These are phyloP conservation scores for Trichoderma sp. DNA, from an alignment of 2,329 filamentous ascomycete species.

Conservation along the genomic window DNA sequence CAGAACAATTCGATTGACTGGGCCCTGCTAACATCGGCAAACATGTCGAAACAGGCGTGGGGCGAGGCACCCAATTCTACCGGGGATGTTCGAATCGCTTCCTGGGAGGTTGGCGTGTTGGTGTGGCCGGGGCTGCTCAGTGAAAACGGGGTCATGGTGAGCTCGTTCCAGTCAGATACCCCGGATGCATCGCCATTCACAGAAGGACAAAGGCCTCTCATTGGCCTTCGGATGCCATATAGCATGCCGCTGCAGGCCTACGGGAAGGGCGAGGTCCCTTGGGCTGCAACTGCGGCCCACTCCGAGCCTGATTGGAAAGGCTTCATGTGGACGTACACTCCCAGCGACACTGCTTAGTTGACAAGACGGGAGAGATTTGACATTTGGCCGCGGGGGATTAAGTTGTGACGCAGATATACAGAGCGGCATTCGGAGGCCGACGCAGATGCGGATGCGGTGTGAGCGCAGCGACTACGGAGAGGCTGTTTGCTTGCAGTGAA, in stretches of 20 bases:
- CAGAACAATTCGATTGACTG: constrained; percentile 66
- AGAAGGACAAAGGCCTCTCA: constrained; percentile 39
- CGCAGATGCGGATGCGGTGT: not conserved
- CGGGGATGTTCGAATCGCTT: constrained; percentile 70
- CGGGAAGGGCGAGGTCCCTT: constrained; percentile 64
- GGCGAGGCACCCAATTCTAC: constrained; percentile 61
- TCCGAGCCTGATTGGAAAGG: constrained; percentile 63
- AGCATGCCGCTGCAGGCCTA: constrained; percentile 73
- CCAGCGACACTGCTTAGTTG: not conserved
- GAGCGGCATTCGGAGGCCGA: not conserved
- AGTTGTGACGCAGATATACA: not conserved
- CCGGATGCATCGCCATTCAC: constrained; percentile 39
- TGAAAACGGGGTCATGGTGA: constrained; percentile 61
- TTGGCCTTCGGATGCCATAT: constrained; percentile 83
- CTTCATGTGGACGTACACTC: constrained; percentile 37
- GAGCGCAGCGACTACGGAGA: not conserved
- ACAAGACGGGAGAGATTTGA: not conserved
- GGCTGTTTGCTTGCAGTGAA: not conserved
- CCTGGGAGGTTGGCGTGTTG: constrained; percentile 81
- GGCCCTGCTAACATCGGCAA: constrained; percentile 89
- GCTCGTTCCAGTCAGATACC: constrained; percentile 64
- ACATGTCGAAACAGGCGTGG: constrained; percentile 88
- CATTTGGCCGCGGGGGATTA: not conserved
- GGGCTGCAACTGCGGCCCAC: constrained; percentile 68
- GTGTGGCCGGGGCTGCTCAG: constrained; percentile 70